A percentile compares a stretch with the other conserved stretches of the same genome.
Evolutionary conservation across 257 asterid species (phyloP).

Genomic region (Primulina eburnea): DNA sequence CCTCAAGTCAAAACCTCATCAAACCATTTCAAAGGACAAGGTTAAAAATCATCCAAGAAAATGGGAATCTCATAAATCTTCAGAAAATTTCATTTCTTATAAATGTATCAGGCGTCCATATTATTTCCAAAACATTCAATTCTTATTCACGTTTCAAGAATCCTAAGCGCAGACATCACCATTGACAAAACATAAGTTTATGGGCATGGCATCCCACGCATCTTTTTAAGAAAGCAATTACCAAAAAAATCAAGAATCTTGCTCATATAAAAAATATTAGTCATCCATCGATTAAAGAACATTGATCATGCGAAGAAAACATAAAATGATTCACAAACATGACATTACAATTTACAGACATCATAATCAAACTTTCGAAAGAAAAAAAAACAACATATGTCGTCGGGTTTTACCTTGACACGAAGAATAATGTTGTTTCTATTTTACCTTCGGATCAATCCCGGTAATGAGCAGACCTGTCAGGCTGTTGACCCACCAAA

Average conservation of each 20-base stretch:
- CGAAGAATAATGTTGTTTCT: constrained; percentile 12
- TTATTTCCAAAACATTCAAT: neutral
- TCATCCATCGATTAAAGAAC: constrained; percentile 11
- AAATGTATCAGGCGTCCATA: neutral
- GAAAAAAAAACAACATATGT: constrained; percentile 4
- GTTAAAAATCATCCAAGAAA: constrained; percentile 10
- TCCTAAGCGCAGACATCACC: constrained; percentile 11
- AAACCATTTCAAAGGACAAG: constrained; percentile 24
- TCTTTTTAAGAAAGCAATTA: neutral
- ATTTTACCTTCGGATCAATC: constrained; percentile 62
- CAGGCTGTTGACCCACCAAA: constrained; percentile 59
- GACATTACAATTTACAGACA: constrained; percentile 1
- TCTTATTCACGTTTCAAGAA: constrained; percentile 7
- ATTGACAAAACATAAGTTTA: neutral
- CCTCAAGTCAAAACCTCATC: constrained; percentile 34
- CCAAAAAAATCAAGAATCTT: constrained; percentile 2
- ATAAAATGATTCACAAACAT: neutral
- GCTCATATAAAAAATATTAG: neutral
- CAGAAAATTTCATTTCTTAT: constrained; percentile 4
- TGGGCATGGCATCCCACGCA: neutral
- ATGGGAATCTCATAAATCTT: constrained; percentile 21
- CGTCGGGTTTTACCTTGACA: neutral
- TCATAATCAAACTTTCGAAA: constrained; percentile 4
- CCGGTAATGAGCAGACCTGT: constrained; percentile 50
- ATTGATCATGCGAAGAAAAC: constrained; percentile 11